Evolutionary conservation across 2,329 filamentous ascomycete species (phyloP).

Genomic region (Beauveria scarabaeidicola): DNA sequence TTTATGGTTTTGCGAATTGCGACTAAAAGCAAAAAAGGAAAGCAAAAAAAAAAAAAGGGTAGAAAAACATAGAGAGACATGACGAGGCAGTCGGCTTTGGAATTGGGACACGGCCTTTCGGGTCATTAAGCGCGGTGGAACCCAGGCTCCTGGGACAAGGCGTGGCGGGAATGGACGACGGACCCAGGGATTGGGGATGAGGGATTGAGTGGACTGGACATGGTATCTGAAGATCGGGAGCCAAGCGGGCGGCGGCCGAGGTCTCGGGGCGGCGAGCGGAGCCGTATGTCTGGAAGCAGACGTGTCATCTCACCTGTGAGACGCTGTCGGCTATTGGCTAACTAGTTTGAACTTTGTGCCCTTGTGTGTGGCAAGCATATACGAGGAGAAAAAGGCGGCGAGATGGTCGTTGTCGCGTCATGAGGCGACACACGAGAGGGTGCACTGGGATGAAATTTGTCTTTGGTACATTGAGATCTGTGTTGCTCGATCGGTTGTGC

Average conservation of each 20-base stretch:
- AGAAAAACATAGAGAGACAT: conserved; percentile 11
- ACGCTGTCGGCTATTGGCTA: conserved; percentile 14
- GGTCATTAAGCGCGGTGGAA: conserved; percentile 10
- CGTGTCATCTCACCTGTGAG: conserved; percentile 29
- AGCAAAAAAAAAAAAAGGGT: background rate
- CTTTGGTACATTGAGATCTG: background rate
- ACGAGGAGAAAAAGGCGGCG: background rate
- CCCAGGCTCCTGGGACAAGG: conserved; percentile 5
- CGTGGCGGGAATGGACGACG: conserved; percentile 14
- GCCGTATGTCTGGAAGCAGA: conserved; percentile 19
- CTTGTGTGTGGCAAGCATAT: background rate
- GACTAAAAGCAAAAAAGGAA: conserved; percentile 7
- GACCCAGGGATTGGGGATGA: conserved; percentile 15
- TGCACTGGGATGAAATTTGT: background rate
- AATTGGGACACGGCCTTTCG: conserved; percentile 9
- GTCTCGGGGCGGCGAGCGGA: conserved; percentile 10
- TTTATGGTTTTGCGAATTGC: conserved; percentile 25
- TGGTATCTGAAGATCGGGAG: conserved; percentile 11
- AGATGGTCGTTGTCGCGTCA: background rate
- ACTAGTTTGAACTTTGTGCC: background rate
- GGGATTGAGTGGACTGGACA: conserved; percentile 14
- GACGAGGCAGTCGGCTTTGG: conserved; percentile 1
- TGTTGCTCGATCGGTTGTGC: conserved; percentile 3
- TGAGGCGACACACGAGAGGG: background rate
- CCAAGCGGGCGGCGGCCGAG: conserved; percentile 7